Evolutionary conservation across 2,329 filamentous ascomycete genomes (phyloP), one percentile per base, ranked within the genome.

Genomic region (Thielaviopsis musarum): DNA sequence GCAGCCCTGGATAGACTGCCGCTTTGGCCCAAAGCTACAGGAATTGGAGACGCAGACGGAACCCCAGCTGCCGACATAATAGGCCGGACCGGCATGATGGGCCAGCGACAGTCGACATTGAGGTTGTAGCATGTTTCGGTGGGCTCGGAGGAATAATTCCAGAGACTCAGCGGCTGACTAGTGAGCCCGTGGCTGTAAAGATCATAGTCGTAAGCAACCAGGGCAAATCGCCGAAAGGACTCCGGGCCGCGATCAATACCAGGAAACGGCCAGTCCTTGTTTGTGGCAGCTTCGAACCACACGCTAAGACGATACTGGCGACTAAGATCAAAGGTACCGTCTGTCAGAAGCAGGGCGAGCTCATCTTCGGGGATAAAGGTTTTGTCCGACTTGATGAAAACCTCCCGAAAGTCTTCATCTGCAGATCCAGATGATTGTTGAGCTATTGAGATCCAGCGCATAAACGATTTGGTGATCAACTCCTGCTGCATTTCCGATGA

Each of bases 401-500:
- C 38, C 17, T 45, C 15, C 15, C 17, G 38, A 2, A 45, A 5
- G 38, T 5, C 38, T n/a, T 7, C 38, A n/a, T 45, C 38, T 2
- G 38, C 15, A 45, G 38, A 45, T 5, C 5, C 15, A 45, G 38
- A 45, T 45, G 38, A 5, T 45, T n/a, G 13, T 45, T 45, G 38
- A 17, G 38, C 2, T 45, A 45, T n/a, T 5, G 38, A 17, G 38
- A 57, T 30, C 41, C 45, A 51, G 41, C 55, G 48, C 41, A 28
- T 45, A 6, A 51, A 28, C 9, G 55, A 45, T 22, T 57, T 57
- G 10, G 24, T 57, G 41, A 57, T 30, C 13, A 57, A 17, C 12
- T 57, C 55, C 45, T 51, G 22, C 5, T 41, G 55, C 15, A 49
- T 49, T 7, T 22, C 57, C 63, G 62, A 62, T 22, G 10, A 48